A percentile compares a stretch with the other conserved stretches of the same genome.
Evolutionary conservation across 164 flowering plant species (phyloP).

Genomic region (Amborella trichopoda): DNA sequence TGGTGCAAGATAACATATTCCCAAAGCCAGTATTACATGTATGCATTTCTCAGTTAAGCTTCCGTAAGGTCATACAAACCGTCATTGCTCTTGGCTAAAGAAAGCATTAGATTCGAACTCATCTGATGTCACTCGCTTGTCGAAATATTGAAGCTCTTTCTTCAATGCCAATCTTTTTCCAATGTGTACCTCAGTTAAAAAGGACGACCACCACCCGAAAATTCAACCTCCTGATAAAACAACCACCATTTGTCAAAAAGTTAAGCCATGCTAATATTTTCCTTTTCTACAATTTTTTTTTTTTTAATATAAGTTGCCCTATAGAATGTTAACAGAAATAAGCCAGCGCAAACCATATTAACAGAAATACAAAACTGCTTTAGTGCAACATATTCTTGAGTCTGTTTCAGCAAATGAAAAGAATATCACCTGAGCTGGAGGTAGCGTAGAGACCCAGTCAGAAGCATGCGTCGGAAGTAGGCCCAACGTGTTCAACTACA

Average conservation of each 20-base stretch:
- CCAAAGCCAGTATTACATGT: no score
- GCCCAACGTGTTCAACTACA: slow-evolving; percentile 90
- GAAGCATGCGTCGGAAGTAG: slow-evolving; percentile 98
- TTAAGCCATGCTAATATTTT: background rate
- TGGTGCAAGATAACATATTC: no score
- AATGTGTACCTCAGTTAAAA: no score
- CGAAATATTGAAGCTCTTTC: no score
- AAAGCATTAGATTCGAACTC: no score
- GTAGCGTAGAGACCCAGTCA: slow-evolving; percentile 95
- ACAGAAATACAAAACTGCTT: background rate
- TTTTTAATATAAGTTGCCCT: background rate
- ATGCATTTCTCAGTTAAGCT: no score
- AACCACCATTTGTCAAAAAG: background rate
- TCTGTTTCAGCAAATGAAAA: background rate
- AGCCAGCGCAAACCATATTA: background rate
- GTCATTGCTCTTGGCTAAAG: no score
- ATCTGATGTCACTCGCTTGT: no score
- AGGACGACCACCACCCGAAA: slow-evolving; percentile 16
- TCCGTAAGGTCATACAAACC: no score
- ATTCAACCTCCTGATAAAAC: slow-evolving; percentile 18
- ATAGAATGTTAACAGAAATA: background rate
- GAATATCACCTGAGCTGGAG: slow-evolving; percentile 72
- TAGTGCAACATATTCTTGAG: background rate
- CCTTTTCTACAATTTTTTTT: background rate
- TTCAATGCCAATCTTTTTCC: no score